Conservation (phyloP, 352 stramenopile genomes). For the Globisporangium spinosum region DNA sequence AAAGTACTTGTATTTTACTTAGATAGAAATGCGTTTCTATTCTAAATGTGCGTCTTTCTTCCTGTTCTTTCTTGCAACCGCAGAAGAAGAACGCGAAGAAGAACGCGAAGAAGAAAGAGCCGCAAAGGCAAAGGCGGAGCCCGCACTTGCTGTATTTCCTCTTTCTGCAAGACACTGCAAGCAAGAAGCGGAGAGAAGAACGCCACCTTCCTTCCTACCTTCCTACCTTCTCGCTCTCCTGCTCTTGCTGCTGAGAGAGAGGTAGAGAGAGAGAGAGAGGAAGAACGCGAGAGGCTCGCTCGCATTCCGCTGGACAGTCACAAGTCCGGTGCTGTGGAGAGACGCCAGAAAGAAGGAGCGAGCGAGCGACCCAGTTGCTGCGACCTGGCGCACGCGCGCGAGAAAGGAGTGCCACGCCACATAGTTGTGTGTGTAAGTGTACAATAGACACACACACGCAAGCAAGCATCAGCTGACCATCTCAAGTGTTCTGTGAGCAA, state of each 20-base stretch:
- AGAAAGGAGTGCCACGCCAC: neutral
- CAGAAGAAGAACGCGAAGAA: neutral
- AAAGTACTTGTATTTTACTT: neutral
- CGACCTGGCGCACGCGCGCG: neutral
- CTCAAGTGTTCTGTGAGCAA: neutral
- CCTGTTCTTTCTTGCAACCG: neutral
- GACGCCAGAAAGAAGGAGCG: neutral
- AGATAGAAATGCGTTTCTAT: neutral
- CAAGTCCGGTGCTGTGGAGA: neutral
- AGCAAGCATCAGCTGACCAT: neutral
- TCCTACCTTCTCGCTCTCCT: neutral
- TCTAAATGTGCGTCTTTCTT: neutral
- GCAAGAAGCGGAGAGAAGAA: slow-evolving; percentile 2
- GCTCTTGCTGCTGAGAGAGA: neutral
- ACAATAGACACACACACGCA: neutral
- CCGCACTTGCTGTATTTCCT: neutral
- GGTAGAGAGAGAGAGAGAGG: neutral
- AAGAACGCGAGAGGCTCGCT: neutral
- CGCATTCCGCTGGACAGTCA: neutral
- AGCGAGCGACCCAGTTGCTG: neutral
- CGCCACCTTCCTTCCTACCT: neutral
- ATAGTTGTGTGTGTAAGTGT: neutral
- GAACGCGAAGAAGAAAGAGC: slow-evolving; percentile 6
- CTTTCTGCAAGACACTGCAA: neutral
- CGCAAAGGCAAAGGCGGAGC: neutral